These are phyloP conservation scores for Salvia splendens DNA, from an alignment of 257 asterid species.

Conservation along the genomic window DNA sequence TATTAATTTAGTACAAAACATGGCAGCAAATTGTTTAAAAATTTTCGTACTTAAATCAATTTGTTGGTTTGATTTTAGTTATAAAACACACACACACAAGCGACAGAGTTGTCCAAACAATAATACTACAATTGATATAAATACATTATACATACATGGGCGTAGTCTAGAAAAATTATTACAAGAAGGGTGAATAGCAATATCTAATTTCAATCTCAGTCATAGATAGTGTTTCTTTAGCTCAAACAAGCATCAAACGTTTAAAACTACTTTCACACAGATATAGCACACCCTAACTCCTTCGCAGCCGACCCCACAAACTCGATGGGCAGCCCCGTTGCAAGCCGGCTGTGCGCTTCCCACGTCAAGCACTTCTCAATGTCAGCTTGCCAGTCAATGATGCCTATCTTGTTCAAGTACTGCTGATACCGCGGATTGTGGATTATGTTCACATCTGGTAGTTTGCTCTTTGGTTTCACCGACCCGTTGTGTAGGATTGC, in stretches of 20 bases:
- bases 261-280: conserved; percentile 39
- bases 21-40: no score
- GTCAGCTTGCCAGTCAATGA: conserved; percentile 70
- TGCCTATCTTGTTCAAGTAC: conserved; percentile 51
- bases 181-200: conserved; percentile 16
- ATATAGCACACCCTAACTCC: conserved; percentile 78
- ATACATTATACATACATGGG: conserved; percentile 8
- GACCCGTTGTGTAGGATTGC: conserved; percentile 69
- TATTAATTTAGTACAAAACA: no score
- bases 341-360: conserved; percentile 89
- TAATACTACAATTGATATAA: neutral
- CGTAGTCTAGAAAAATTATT: conserved; percentile 26
- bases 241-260: neutral
- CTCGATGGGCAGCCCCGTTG: conserved; percentile 69
- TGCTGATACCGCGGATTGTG: conserved; percentile 55
- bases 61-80: no score
- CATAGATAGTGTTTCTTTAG: neutral
- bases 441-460: conserved; percentile 40
- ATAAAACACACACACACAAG: neutral
- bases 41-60: no score
- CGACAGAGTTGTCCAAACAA: conserved; percentile 1
- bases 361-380: conserved; percentile 81
- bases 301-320: conserved; percentile 79
- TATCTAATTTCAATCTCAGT: conserved; percentile 19
- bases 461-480: conserved; percentile 45